Conservation (phyloP, 768 basidiomycete genomes). For the Boletus barrowsii region DNA sequence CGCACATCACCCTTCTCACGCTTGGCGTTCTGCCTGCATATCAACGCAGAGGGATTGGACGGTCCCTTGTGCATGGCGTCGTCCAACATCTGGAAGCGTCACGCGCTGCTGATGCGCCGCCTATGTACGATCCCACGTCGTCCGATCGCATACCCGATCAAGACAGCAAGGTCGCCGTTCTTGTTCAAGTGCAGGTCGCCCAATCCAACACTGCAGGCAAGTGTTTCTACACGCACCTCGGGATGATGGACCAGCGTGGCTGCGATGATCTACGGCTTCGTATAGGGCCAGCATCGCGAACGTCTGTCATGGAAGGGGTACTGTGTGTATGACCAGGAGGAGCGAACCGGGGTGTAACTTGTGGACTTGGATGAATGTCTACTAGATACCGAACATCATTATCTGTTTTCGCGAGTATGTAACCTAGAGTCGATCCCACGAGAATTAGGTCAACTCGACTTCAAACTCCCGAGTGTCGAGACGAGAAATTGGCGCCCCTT, state of each 20-base stretch:
- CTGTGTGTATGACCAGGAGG: slow-evolving; percentile 14
- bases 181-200: slow-evolving; percentile 29
- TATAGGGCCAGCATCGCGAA: slow-evolving; percentile 18
- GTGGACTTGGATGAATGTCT: too few species aligned
- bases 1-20: slow-evolving; percentile 27
- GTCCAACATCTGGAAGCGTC: slow-evolving; percentile 24
- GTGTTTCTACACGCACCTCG: slow-evolving; percentile 27
- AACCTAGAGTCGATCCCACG: too few species aligned
- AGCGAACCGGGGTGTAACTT: neutral
- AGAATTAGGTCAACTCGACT: too few species aligned
- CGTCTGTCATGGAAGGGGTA: slow-evolving; percentile 26
- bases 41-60: slow-evolving; percentile 29
- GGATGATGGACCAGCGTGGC: slow-evolving; percentile 25
- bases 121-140: neutral
- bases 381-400: too few species aligned
- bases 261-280: slow-evolving; percentile 6
- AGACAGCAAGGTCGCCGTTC: slow-evolving; percentile 16
- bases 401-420: too few species aligned
- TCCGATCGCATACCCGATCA: neutral
- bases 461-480: too few species aligned
- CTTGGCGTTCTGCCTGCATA: slow-evolving; percentile 28
- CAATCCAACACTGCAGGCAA: slow-evolving; percentile 24
- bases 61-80: slow-evolving; percentile 27
- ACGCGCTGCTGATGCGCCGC: neutral
- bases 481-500: too few species aligned